Evolutionary conservation across 345 rosid genomes (phyloP), one percentile per base, ranked within the genome.

Genomic region (Populus pruinosa): DNA sequence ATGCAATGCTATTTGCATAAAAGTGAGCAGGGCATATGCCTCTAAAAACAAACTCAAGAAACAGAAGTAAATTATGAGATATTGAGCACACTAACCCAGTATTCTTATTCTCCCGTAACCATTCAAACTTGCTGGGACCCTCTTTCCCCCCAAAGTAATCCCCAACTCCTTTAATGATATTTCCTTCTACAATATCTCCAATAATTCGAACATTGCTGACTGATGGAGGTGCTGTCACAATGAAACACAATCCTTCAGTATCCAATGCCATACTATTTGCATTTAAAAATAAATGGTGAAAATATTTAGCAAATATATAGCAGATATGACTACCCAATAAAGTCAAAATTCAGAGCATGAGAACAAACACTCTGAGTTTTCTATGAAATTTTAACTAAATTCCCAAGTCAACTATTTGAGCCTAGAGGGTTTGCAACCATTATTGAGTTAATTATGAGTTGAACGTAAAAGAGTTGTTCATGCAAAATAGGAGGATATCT

Each of bases 141-240:
- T 95, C 99, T 88, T 83, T 87, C 81, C 99, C 99, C 69, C 99
- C 99, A 86, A 95, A 95, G 89, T 95, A 95, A 77, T 90, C 86
- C 59, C 97, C 99, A 80, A 79, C 88, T 72, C 98, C 98, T 86
- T 89, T 93, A 70, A 95, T 77, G 66, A 83, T 55, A 85, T 81
- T 84, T 77, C 94, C 97, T 90, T 95, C 99, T 78, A 95, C 88
- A 77, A 82, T 75, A 81, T 91, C 97, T 85, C 99, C 99, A 85
- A 85, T 41, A 78, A 95, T 91, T 76, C 68, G 86, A 63, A 93
- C 93, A 87, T 92, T 87, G 76, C 83, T 81, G 68, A 91, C 96
- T 21, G 98, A 91, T 73, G 99, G 99, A 85, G 94, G 88, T 79
- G 99, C 99, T 95, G 97, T 83, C 65, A 86, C 49, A 63, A 86